Base-by-base conservation (phyloP, 1,284 basidiomycete genomes). In the Melampsora medusae region DNA sequence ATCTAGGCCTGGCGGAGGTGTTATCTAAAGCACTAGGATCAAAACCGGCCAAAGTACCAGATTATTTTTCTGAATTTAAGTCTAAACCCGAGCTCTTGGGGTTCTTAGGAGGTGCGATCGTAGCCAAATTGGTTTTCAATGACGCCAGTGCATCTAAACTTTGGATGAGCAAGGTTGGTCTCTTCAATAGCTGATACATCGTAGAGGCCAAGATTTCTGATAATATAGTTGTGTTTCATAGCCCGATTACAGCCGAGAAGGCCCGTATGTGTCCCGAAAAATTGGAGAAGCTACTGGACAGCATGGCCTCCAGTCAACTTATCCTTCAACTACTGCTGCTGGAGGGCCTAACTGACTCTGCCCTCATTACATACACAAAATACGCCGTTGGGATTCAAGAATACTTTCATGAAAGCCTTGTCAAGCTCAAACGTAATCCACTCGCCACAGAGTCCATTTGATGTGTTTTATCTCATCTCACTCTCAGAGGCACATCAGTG, bases 51-150 rank as follows among this genome's bases (percentile, higher is more conserved):
- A 75, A 62, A 49, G 60, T 75, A 67, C 72, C 72, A 2, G 72
- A 75, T n/a, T 75, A 75, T 35, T 75, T 75, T 50, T 75, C 72
- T 22, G 72, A 75, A 28, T 75, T 75, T n/a, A 75, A 75, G 62
- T 53, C 50, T 59, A 67, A 59, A 56, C 72, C 72, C 14, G 72
- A 75, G 46, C 67, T 60, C 31, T 49, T 67, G 25, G 66, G 56
- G 4, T 75, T 48, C 38, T 68, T 75, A 28, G 72, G 72, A 48
- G 72, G 72, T 17, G 67, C 65, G 25, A 68, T 75, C 35, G 66
- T 75, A 5, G 72, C 66, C 16, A 75, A 75, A 42, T 62, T 75
- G 38, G 46, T 61, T n/a, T 75, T 75, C 33, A 68, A 60, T 31
- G 72, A 75, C 59, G 38, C 64, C 19, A 67, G 65, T 33, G 65